phyloP scores from a whole-genome alignment of 176 grass and related monocot species.

The Oryza glumipatula region DNA sequence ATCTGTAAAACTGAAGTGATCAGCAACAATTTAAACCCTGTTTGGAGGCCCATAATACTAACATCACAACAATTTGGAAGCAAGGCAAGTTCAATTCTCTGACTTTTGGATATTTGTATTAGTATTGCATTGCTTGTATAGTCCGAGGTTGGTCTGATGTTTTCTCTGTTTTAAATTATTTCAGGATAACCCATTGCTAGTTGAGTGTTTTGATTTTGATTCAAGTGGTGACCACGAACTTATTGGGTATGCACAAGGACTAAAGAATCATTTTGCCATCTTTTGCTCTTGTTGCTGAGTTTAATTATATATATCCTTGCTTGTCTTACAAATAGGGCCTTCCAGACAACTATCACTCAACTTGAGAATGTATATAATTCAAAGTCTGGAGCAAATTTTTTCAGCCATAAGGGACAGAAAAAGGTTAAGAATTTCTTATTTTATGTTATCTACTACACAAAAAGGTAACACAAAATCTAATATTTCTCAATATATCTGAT shows the following conservation, averaged over 20 bases:
- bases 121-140: slow-evolving; percentile 14
- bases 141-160: slow-evolving; percentile 21
- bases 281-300: slow-evolving; percentile 23
- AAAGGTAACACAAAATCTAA: slow-evolving; percentile 2
- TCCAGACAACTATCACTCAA: slow-evolving; percentile 71
- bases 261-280: slow-evolving; percentile 28
- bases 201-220: slow-evolving; percentile 98
- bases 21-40: slow-evolving; percentile 74
- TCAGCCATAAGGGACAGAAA: slow-evolving; percentile 54
- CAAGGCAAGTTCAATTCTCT: slow-evolving; percentile 66
- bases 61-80: slow-evolving; percentile 88
- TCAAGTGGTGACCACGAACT: slow-evolving; percentile 73
- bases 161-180: slow-evolving; percentile 45
- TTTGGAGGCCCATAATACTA: slow-evolving; percentile 81
- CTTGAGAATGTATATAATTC: slow-evolving; percentile 71
- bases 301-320: slow-evolving; percentile 37
- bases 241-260: slow-evolving; percentile 67
- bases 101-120: slow-evolving; percentile 18
- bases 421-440: slow-evolving; percentile 48
- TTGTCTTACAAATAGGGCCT: slow-evolving; percentile 57
- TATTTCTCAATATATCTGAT: slow-evolving; percentile 23
- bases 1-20: slow-evolving; percentile 92
- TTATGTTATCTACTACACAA: neutral
- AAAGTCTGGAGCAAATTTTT: slow-evolving; percentile 73
- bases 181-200: slow-evolving; percentile 94